A percentile compares a stretch with the other conserved stretches of the same genome.
Evolutionary conservation across 305 asterid species (phyloP).

Genomic region (Euphrasia arctica): DNA sequence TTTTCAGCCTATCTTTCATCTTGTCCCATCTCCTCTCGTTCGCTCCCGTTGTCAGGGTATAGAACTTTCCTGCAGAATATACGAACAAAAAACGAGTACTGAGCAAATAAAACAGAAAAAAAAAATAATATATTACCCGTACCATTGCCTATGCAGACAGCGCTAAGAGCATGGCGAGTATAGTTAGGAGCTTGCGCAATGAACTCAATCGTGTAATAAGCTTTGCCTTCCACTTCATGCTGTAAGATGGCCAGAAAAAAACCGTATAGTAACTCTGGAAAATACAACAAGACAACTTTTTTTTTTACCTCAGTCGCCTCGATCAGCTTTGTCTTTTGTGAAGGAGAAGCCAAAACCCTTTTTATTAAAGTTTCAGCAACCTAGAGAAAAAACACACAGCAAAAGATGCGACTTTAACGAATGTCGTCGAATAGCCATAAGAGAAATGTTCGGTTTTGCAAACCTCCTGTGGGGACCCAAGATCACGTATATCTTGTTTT

Average conservation of each 20-base stretch:
- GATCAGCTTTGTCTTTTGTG: conserved; percentile 81
- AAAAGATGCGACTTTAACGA: background rate
- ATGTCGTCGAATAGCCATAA: background rate
- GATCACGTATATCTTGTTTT: conserved; percentile 83
- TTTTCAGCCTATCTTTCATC: conserved; percentile 81
- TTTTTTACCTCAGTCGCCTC: conserved; percentile 60
- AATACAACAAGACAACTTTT: too few species aligned
- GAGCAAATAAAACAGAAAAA: too few species aligned
- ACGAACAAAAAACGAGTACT: too few species aligned
- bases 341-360: conserved; percentile 77
- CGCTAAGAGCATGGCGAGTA: conserved; percentile 82
- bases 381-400: conserved; percentile 30
- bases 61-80: conserved; percentile 70
- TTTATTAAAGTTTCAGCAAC: conserved; percentile 72
- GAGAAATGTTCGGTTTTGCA: conserved; percentile 17
- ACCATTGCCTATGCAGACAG: conserved; percentile 81
- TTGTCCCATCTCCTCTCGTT: conserved; percentile 95
- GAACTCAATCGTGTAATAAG: conserved; percentile 74
- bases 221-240: conserved; percentile 75
- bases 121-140: background rate
- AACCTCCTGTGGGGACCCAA: conserved; percentile 87
- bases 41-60: conserved; percentile 88
- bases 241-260: conserved; percentile 31
- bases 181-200: conserved; percentile 78
- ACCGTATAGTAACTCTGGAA: background rate